Percentiles rank a stretch among this genome's conserved stretches.
Conservation (phyloP, 208 protist species). For the Willaertia magna region DNA sequence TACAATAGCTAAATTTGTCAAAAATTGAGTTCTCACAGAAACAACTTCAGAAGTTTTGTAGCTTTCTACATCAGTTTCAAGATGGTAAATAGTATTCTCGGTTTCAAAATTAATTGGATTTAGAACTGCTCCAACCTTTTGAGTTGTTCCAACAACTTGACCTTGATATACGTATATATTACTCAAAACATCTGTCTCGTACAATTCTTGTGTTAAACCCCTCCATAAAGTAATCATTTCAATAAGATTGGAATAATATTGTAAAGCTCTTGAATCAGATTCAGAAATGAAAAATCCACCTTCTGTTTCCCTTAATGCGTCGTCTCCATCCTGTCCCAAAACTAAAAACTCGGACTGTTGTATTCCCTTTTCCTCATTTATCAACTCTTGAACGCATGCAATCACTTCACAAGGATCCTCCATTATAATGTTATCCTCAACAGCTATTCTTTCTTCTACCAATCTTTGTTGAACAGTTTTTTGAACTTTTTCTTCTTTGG, state of each 20-base stretch:
- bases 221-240: constrained; percentile 22
- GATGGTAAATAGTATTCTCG: too few species aligned
- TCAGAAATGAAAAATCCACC: not conserved
- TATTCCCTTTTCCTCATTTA: not conserved
- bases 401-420: constrained; percentile 24
- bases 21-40: constrained; percentile 18
- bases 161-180: constrained; percentile 24
- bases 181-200: constrained; percentile 31
- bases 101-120: constrained; percentile 29
- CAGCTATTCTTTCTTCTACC: not conserved
- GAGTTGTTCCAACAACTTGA: constrained; percentile 6
- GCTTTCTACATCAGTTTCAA: not conserved
- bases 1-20: constrained; percentile 29
- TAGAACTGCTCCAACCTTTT: constrained; percentile 11
- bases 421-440: constrained; percentile 17
- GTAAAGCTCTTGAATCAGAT: not conserved
- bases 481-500: constrained; percentile 28
- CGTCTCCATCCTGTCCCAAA: not conserved
- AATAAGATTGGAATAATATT: constrained; percentile 20
- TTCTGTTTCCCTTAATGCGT: not conserved
- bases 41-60: constrained; percentile 15
- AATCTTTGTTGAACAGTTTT: not conserved
- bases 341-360: too few species aligned
- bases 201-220: constrained; percentile 20
- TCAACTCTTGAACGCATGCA: not conserved